phyloP scores from a whole-genome alignment of 2,329 filamentous ascomycete species.

The Dactylonectria macrodidyma region DNA sequence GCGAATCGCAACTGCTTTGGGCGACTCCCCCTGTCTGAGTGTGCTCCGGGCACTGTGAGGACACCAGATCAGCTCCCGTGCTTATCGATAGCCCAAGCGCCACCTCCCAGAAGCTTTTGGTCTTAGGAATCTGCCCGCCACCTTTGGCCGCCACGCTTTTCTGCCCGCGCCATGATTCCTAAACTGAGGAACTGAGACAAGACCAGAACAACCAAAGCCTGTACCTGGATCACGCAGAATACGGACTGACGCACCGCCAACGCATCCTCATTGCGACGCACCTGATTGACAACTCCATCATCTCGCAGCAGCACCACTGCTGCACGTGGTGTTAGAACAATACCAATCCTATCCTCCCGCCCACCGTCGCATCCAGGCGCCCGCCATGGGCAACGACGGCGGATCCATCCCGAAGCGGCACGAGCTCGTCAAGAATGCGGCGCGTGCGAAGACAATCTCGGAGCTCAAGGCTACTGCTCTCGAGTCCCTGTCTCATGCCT shows the following conservation, averaged over 20 bases:
- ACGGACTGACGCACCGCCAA: background rate
- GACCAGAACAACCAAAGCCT: slow-evolving; percentile 12
- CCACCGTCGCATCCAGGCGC: background rate
- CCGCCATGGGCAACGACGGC: slow-evolving; percentile 93
- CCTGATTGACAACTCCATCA: background rate
- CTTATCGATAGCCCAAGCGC: slow-evolving; percentile 43
- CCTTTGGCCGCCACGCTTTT: slow-evolving; percentile 25
- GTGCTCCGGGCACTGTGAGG: background rate
- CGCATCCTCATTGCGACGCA: background rate
- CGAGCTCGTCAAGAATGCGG: slow-evolving; percentile 95
- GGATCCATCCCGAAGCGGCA: slow-evolving; percentile 96
- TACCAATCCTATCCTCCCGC: background rate
- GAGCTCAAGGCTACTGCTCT: slow-evolving; percentile 91
- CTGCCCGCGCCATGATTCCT: slow-evolving; percentile 24
- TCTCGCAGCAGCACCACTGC: background rate
- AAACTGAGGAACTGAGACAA: background rate
- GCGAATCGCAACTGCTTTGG: background rate
- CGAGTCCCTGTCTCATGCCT: slow-evolving; percentile 88
- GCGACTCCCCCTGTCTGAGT: background rate
- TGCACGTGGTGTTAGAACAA: background rate
- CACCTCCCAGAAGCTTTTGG: slow-evolving; percentile 20
- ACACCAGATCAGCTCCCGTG: background rate
- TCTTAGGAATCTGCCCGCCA: slow-evolving; percentile 42
- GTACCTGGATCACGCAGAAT: background rate
- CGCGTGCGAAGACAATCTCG: slow-evolving; percentile 83